These are phyloP conservation scores for Castanea mollissima DNA, from an alignment of 306 rosid species.

Conservation along the genomic window DNA sequence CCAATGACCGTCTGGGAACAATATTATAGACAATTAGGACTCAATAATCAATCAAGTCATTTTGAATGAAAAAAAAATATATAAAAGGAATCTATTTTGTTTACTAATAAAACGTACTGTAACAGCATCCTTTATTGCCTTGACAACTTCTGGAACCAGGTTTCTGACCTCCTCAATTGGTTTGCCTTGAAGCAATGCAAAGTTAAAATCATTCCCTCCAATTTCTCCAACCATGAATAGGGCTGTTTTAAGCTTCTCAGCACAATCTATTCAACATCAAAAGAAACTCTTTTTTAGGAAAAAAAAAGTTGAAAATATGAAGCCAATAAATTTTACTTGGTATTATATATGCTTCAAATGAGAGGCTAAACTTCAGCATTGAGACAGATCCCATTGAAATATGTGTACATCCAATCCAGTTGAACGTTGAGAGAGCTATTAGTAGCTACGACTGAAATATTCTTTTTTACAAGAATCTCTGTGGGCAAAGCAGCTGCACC, in stretches of 20 bases:
- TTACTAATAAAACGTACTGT: background rate
- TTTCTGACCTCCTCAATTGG: background rate
- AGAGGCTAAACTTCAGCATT: no score
- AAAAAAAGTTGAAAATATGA: no score
- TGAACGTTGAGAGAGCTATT: no score
- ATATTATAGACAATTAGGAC: background rate
- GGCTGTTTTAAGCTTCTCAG: background rate
- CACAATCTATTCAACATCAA: slow-evolving; percentile 7
- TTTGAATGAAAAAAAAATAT: background rate
- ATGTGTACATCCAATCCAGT: no score
- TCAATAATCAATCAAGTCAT: background rate
- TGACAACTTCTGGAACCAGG: slow-evolving; percentile 24
- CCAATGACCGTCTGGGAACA: slow-evolving; percentile 6
- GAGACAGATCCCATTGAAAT: no score
- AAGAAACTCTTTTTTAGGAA: background rate
- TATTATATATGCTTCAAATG: no score
- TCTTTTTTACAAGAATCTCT: no score
- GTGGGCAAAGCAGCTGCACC: no score
- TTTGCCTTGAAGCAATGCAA: slow-evolving; percentile 13
- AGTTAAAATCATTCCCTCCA: slow-evolving; percentile 18
- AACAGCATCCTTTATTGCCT: slow-evolving; percentile 8
- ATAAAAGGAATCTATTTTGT: background rate
- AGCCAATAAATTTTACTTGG: no score
- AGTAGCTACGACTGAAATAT: no score
- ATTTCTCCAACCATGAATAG: slow-evolving; percentile 21